Conservation (phyloP, 2,329 filamentous ascomycete species). For the Akanthomyces lecanii region DNA sequence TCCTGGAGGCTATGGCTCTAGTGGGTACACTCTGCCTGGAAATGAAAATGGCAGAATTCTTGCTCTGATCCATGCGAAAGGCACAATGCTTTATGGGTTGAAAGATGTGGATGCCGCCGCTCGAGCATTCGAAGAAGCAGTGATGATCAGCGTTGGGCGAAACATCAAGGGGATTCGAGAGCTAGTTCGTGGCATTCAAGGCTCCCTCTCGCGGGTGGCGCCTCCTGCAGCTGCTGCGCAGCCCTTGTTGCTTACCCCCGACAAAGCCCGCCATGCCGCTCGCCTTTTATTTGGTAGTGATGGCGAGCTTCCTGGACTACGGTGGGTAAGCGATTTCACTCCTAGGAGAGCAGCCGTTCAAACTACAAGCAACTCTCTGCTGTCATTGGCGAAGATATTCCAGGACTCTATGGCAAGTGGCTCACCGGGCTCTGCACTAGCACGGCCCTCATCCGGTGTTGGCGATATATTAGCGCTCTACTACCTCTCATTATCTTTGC, state of each 20-base stretch:
- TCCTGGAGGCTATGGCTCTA: constrained; percentile 48
- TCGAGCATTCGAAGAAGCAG: constrained; percentile 88
- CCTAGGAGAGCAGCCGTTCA: constrained; percentile 77
- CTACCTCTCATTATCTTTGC: constrained; percentile 88
- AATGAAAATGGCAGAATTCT: constrained; percentile 89
- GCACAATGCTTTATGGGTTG: constrained; percentile 93
- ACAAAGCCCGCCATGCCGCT: constrained; percentile 77
- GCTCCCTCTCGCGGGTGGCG: constrained; percentile 53
- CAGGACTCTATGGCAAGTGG: constrained; percentile 89
- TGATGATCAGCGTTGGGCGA: constrained; percentile 78
- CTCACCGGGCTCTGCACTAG: constrained; percentile 48
- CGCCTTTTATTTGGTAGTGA: constrained; percentile 73
- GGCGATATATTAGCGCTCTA: constrained; percentile 92
- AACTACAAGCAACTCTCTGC: constrained; percentile 89
- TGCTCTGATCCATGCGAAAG: constrained; percentile 92
- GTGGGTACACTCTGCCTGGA: constrained; percentile 79
- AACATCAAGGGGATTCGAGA: constrained; percentile 66
- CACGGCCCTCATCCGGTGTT: constrained; percentile 68
- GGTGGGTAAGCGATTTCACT: constrained; percentile 64
- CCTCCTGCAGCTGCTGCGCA: constrained; percentile 17
- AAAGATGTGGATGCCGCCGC: constrained; percentile 79
- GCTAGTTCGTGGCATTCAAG: constrained; percentile 74
- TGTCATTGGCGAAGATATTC: constrained; percentile 95
- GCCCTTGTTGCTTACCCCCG: constrained; percentile 76
- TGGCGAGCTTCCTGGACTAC: constrained; percentile 75